Conservation (phyloP, 2,329 filamentous ascomycete species). For the Colletotrichum lupini region DNA sequence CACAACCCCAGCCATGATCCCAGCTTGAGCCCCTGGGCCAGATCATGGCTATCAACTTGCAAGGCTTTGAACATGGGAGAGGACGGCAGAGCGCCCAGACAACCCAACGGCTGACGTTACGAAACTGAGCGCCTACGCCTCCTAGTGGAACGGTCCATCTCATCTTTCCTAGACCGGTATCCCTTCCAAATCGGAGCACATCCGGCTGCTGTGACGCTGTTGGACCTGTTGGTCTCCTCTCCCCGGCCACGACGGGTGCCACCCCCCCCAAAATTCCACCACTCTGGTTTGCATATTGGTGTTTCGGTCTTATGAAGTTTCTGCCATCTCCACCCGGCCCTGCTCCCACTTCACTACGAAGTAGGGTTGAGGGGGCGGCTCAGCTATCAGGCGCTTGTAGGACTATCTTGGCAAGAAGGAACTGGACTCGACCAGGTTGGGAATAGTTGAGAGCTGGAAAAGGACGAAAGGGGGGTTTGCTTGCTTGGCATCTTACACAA, state of each 20-base stretch:
- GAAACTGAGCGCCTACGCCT: constrained; percentile 1
- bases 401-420: background rate
- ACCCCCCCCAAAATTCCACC: constrained; percentile 23
- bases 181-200: constrained; percentile 29
- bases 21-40: constrained; percentile 12
- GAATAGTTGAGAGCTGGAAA: background rate
- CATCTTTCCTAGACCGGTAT: constrained; percentile 24
- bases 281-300: constrained; percentile 27
- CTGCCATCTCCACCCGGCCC: constrained; percentile 4
- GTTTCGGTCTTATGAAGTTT: constrained; percentile 31
- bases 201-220: constrained; percentile 3
- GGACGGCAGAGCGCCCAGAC: constrained; percentile 3
- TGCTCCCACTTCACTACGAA: background rate
- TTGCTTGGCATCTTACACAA: background rate
- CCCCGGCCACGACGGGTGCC: constrained; percentile 25
- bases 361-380: constrained; percentile 16
- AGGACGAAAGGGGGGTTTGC: constrained; percentile 1
- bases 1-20: constrained; percentile 11
- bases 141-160: constrained; percentile 14
- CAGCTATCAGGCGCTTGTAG: background rate
- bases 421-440: background rate
- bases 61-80: background rate
- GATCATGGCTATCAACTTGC: background rate
- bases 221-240: background rate
- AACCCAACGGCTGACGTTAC: background rate